Evolutionary conservation across 768 basidiomycete species (phyloP), one percentile per base, ranked within the genome.

Genomic region (Trametes punicea): DNA sequence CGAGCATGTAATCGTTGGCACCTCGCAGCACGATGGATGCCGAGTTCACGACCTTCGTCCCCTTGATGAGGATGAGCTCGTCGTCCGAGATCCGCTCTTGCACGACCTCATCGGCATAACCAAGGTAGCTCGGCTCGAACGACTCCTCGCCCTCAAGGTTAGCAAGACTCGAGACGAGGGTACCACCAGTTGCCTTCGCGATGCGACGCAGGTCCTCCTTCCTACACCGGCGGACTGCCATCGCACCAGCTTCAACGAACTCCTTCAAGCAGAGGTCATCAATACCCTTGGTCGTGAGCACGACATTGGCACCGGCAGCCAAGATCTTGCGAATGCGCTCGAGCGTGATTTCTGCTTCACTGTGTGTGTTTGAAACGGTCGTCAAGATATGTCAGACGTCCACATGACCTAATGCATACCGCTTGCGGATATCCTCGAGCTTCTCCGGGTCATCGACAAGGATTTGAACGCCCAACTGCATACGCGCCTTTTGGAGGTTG

Each of bases 81-180:
- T 99, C 97, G 66, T 99, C 97, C n/a, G 93, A 88, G 69, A 98
- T 93, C 58, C 96, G 82, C 74, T 98, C 94, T 71, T 99, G 96
- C 4, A 92, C 81, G 61, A 98, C 97, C 73, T 98, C 97, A 16
- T 98, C 96, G 4, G 96, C 96, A 44, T 74, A 77, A n/a, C 96
- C 96, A 38, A 99, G 78, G 70, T 85, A 88, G 70, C 84, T 85
- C 23, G 93, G 77, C 70, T 99, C 97, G 66, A 95, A 98, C 0
- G 95, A 94, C 71, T 99, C 97, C 47, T 99, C 96, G 39, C 97
- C 96, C 61, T 99, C 96, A 10, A 99, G 79, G 72, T 98, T 97
- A 8, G 94, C 96, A 52, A 98, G 78, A 67, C 88, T 93, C 9
- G 91, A 91, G 51, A 98, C 83, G 36, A 98, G 78, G 23, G 91